Conservation (phyloP, 1,139 yeast genomes). For the Yamadazyma sp. region DNA sequence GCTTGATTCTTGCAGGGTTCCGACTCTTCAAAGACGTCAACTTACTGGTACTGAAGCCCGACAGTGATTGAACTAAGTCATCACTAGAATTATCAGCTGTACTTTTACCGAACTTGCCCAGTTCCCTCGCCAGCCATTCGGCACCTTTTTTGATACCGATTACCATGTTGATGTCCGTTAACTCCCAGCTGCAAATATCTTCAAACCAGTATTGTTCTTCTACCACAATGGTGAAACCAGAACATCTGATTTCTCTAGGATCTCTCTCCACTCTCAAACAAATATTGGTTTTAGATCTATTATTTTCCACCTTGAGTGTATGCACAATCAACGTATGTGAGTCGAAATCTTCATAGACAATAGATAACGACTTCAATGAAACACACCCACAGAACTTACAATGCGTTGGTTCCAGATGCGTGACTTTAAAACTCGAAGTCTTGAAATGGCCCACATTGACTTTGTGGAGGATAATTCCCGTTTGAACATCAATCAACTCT, state of each 20-base stretch:
- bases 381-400: conserved; percentile 92
- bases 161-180: conserved; percentile 73
- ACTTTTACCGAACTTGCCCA: neutral
- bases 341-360: conserved; percentile 66
- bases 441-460: conserved; percentile 63
- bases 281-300: conserved; percentile 74
- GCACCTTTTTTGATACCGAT: conserved; percentile 57
- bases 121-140: conserved; percentile 15
- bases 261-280: conserved; percentile 91
- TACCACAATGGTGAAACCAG: conserved; percentile 74
- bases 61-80: neutral
- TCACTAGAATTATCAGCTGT: neutral
- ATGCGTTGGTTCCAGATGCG: conserved; percentile 83
- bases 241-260: conserved; percentile 84
- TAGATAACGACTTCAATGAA: conserved; percentile 67
- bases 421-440: conserved; percentile 59
- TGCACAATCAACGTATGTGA: conserved; percentile 65
- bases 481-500: conserved; percentile 72
- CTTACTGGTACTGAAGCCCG: neutral
- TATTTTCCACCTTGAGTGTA: conserved; percentile 63
- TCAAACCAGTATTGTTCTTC: conserved; percentile 71
- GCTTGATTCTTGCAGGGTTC: neutral
- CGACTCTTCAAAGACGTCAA: neutral
- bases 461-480: conserved; percentile 63
- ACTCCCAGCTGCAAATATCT: conserved; percentile 72